Base-by-base conservation (phyloP, 2,329 filamentous ascomycete species). In the Epicoccum nigrum region DNA sequence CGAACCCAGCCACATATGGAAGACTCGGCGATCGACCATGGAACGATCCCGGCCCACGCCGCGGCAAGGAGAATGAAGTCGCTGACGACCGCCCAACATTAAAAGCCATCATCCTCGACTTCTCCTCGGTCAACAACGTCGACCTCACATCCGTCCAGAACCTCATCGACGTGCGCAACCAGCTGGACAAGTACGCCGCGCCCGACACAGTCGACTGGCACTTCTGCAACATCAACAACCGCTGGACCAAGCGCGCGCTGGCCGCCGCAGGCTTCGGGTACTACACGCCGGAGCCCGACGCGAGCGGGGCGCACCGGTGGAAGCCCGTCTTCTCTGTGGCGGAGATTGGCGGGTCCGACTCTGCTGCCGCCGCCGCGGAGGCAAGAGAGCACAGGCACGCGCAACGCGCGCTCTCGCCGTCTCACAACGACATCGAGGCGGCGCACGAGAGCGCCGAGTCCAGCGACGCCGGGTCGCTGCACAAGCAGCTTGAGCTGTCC, bases 181-280 rank as follows among this genome's bases (percentile, higher is more conserved):
- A 97, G 70, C 86, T 99, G 30, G 93, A 97, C 73, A 82, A 86
- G n/a, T 96, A 96, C 70, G 84, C 90, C 1, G 75, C 88, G 0
- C 94, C 93, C 0, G 86, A 92, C 19, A 81, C 83, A 1, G 92
- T 97, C 4, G 91, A 97, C 73, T 97, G 93, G 92, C 94, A 97
- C 74, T 88, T 97, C 62, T 90, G 91, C 31, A 88, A 87, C 76
- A 89, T 97, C 77, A 92, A 88, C 77, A 97, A 95, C 79, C 84
- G 90, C 50, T 97, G 93, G 93, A 93, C 84, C 30, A 96, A 96
- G 78, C 89, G 92, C 28, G 92, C 90, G 7, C 87, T 97, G 27
- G 88, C 88, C 7, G 86, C 89, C 7, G 92, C 89, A n/a, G 93
- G 93, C 15, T 97, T 97, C 67, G 93, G 93, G 2, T 92, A 88